phyloP scores from a whole-genome alignment of 176 grass and related monocot genomes.

The Juncus effusus region DNA sequence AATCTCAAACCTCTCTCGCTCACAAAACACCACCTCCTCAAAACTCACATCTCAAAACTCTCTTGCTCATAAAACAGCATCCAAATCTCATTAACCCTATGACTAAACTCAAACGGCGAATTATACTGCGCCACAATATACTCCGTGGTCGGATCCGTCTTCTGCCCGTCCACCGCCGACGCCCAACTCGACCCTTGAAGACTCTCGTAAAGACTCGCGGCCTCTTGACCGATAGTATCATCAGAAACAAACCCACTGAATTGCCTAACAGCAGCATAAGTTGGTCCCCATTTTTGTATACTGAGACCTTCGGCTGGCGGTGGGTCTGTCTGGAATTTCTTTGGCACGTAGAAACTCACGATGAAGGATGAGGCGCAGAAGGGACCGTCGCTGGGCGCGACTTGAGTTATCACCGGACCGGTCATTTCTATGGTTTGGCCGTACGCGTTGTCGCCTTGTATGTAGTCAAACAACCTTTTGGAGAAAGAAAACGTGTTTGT shows the following conservation, averaged over 20 bases:
- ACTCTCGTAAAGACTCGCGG: constrained; percentile 54
- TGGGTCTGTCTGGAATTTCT: constrained; percentile 65
- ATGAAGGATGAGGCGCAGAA: constrained; percentile 72
- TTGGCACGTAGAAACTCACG: constrained; percentile 81
- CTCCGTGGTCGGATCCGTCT: constrained; percentile 22
- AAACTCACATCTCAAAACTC: too few relatives aligned
- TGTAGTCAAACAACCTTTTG: constrained; percentile 73
- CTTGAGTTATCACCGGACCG: constrained; percentile 65
- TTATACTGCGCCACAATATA: constrained; percentile 96
- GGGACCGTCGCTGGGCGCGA: constrained; percentile 74
- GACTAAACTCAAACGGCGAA: constrained; percentile 85
- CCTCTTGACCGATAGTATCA: constrained; percentile 46
- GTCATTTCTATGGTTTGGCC: constrained; percentile 85
- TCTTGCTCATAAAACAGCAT: constrained; percentile 51
- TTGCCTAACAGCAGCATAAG: constrained; percentile 59
- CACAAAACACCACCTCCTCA: too few relatives aligned
- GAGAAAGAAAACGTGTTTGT: background rate
- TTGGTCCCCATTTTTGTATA: constrained; percentile 43
- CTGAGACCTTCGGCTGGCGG: constrained; percentile 59
- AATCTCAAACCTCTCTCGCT: too few relatives aligned
- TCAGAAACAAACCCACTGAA: constrained; percentile 76
- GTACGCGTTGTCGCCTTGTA: constrained; percentile 73
- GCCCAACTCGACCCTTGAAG: constrained; percentile 71
- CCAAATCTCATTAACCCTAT: constrained; percentile 94
- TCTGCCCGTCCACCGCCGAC: constrained; percentile 39